Percentiles rank a stretch among this genome's conserved stretches.
phyloP scores from a whole-genome alignment of 129 eudicot species.

The Rutidosis leptorrhynchoides region DNA sequence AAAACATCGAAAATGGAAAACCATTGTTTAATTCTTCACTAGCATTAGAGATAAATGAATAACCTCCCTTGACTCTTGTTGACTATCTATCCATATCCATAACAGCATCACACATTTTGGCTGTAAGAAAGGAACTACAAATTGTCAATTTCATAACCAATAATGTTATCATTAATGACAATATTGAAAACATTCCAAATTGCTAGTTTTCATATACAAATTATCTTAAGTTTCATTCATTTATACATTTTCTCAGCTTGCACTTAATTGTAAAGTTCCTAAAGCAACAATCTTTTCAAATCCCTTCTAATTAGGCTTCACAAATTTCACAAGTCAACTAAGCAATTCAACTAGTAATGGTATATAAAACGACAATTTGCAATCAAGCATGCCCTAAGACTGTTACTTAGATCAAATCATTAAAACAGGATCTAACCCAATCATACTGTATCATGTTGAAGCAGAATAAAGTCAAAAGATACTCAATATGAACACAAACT shows the following conservation, averaged over 20 bases:
- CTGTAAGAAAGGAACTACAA: conserved; percentile 2
- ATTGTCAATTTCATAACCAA: not conserved
- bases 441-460: not conserved
- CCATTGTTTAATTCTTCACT: conserved; percentile 17
- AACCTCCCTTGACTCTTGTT: conserved; percentile 13
- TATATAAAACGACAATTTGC: not conserved
- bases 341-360: conserved; percentile 2
- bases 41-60: conserved; percentile 15
- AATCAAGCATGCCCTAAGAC: conserved; percentile 12
- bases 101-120: not conserved
- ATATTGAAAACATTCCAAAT: not conserved
- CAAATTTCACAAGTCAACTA: conserved; percentile 12
- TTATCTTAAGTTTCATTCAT: not conserved
- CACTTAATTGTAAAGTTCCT: not conserved
- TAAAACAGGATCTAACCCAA: not conserved
- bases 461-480: conserved; percentile 13
- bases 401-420: conserved; percentile 8
- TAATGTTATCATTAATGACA: not conserved
- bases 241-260: not conserved
- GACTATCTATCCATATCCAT: conserved; percentile 21
- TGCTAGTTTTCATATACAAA: too few species aligned
- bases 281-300: conserved; percentile 15
- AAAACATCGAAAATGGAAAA: conserved; percentile 18
- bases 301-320: conserved; percentile 6
- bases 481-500: not conserved